Evolutionary conservation across 306 rosid species (phyloP), one percentile per base, ranked within the genome.

Genomic region (Ormosia semicastrata): DNA sequence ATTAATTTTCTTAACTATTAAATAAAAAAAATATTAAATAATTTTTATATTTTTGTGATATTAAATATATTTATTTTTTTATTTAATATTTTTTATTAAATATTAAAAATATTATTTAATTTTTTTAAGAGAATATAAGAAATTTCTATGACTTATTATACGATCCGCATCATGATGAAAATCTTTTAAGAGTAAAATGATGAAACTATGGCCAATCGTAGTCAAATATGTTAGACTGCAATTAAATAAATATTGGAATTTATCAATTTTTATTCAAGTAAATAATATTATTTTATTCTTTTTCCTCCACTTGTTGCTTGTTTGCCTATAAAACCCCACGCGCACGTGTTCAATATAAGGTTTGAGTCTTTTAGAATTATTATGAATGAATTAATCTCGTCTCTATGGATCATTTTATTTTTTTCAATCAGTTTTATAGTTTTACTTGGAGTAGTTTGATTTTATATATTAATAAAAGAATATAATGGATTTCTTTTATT

Each of bases 191-290:
- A 13, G 30, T 33, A 74, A 24, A 41, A 58, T 6, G 14, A 29
- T 40, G 57, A 62, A 62, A 75, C 12, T 9, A 44, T 30, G 58
- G 47, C 49, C 62, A 44, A 62, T 33, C 34, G 12, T 6, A 73
- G 41, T 73, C 78, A 56, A 73, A 73, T 11, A 39, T 34, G 34
- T 76, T 63, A 7, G 81, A 76, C 63, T 10, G 7, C 63, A 37
- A 34, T 12, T 17, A 34, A 46, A 62, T 3, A 62, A 62, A 62
- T 54, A 53, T 69, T 29, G 39, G 6, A 29, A 69, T 43, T 17
- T 50, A 50, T 4, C 18, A 37, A 37, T 17, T 36, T 7, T 14
- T 53, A 36, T 36, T 53, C 1, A 18, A 53, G 6, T 15, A 11
- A 54, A 58, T 18, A 11, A 14, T 70, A 8, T 30, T 2, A 17